These are phyloP conservation scores for Russula ochroleuca DNA, from an alignment of 768 basidiomycete species.

Conservation along the genomic window DNA sequence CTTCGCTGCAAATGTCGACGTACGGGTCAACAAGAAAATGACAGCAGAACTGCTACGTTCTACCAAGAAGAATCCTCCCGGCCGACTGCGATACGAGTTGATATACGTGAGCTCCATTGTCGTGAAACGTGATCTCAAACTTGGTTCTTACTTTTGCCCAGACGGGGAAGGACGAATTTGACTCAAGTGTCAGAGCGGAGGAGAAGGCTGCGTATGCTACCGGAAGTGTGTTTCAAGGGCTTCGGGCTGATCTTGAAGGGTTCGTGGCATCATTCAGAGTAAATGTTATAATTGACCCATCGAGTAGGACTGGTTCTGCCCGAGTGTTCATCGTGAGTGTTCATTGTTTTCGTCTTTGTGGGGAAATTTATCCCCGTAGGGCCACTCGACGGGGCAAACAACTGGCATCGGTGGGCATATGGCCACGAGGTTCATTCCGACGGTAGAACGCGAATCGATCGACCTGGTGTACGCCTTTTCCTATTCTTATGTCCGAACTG, in stretches of 20 bases:
- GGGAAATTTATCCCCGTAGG: constrained; percentile 41
- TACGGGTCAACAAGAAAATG: constrained; percentile 61
- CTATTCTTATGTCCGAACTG: constrained; percentile 2
- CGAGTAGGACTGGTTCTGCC: constrained; percentile 54
- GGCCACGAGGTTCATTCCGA: constrained; percentile 86
- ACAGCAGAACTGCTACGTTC: constrained; percentile 75
- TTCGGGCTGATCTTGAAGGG: constrained; percentile 85
- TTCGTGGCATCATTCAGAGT: constrained; percentile 33
- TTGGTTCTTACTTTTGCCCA: constrained; percentile 30
- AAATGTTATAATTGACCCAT: background rate
- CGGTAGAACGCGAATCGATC: constrained; percentile 92
- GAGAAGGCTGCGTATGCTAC: constrained; percentile 52
- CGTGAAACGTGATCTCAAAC: constrained; percentile 2
- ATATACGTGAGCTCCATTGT: constrained; percentile 61
- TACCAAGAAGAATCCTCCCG: constrained; percentile 92
- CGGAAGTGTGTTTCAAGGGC: constrained; percentile 81
- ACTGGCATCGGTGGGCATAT: constrained; percentile 73
- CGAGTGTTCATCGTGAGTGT: constrained; percentile 76
- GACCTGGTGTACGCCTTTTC: constrained; percentile 64
- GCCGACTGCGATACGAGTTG: constrained; percentile 67
- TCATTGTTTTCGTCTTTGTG: background rate
- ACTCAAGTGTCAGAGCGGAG: constrained; percentile 67
- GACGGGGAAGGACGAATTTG: constrained; percentile 82
- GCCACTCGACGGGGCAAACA: constrained; percentile 88
- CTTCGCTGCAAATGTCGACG: constrained; percentile 62